phyloP scores from a whole-genome alignment of 441 rosid species.

The Manihot esculenta region DNA sequence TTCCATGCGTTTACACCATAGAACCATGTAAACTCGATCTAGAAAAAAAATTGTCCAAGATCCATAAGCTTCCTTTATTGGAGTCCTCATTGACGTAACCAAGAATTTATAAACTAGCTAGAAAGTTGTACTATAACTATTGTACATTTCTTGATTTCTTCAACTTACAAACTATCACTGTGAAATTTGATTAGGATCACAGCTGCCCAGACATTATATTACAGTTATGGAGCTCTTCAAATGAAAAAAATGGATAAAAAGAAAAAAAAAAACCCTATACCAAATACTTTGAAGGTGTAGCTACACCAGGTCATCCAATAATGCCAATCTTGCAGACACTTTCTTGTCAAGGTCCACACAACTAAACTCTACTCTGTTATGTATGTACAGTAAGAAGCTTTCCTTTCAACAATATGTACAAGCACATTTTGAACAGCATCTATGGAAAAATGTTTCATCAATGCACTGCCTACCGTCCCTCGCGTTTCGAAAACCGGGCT shows the following conservation, averaged over 20 bases:
- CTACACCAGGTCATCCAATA: neutral
- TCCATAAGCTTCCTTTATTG: no score
- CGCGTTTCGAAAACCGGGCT: slow-evolving; percentile 48
- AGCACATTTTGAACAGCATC: slow-evolving; percentile 6
- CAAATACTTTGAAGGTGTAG: neutral
- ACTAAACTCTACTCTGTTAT: neutral
- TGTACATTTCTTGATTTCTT: neutral
- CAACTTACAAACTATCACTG: neutral
- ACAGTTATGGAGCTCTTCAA: slow-evolving; percentile 17
- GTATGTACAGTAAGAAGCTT: slow-evolving; percentile 23
- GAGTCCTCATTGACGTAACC: no score
- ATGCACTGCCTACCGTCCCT: slow-evolving; percentile 9
- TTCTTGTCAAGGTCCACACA: slow-evolving; percentile 6
- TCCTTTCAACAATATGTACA: slow-evolving; percentile 12
- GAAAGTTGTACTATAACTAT: neutral
- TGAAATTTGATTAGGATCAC: slow-evolving; percentile 1
- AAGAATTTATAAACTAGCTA: neutral
- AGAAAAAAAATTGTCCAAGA: no score
- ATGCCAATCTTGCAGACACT: neutral
- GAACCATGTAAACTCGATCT: no score
- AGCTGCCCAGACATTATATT: slow-evolving; percentile 19
- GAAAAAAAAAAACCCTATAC: neutral
- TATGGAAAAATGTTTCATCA: neutral
- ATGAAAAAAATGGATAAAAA: no score
- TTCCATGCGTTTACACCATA: no score